phyloP scores from a whole-genome alignment of 1,284 basidiomycete genomes.

The Anthracocystis setariae region DNA sequence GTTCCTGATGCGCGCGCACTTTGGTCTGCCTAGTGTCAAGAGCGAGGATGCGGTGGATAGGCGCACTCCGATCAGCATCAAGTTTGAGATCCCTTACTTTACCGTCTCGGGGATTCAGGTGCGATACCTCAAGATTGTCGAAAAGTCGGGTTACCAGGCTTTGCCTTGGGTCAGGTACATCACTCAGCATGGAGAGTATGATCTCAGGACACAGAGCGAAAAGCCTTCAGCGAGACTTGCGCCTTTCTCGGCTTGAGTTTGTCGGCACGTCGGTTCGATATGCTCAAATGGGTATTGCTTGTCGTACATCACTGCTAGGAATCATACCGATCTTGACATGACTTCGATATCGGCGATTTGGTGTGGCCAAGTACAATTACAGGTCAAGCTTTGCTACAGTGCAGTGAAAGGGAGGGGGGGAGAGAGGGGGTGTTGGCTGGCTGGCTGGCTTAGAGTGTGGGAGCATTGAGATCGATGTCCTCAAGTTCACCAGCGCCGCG shows the following conservation, averaged over 20 bases:
- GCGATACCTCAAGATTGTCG: conserved; percentile 94
- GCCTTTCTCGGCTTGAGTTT: conserved; percentile 50
- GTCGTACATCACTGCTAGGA: not conserved
- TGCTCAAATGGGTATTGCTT: no score
- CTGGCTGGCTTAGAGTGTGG: conserved; percentile 33
- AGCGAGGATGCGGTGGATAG: conserved; percentile 80
- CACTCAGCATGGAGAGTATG: conserved; percentile 91
- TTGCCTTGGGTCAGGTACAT: conserved; percentile 78
- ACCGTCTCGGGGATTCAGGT: conserved; percentile 94
- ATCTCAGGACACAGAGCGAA: conserved; percentile 70
- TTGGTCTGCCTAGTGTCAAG: conserved; percentile 66
- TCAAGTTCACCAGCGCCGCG: conserved; percentile 59
- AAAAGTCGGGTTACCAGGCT: conserved; percentile 91
- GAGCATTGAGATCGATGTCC: conserved; percentile 58
- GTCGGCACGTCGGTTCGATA: not conserved
- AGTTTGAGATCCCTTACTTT: conserved; percentile 98
- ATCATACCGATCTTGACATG: conserved; percentile 7
- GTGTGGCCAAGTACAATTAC: no score
- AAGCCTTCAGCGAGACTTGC: conserved; percentile 60
- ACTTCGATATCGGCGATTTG: no score
- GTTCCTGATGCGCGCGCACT: conserved; percentile 67
- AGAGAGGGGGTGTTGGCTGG: not conserved
- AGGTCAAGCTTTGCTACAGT: no score
- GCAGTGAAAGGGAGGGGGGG: no score
- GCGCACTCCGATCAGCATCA: conserved; percentile 92